Percentiles rank a stretch among this genome's conserved stretches.
phyloP scores from a whole-genome alignment of 148 eudicot genomes.

The Simmondsia chinensis region DNA sequence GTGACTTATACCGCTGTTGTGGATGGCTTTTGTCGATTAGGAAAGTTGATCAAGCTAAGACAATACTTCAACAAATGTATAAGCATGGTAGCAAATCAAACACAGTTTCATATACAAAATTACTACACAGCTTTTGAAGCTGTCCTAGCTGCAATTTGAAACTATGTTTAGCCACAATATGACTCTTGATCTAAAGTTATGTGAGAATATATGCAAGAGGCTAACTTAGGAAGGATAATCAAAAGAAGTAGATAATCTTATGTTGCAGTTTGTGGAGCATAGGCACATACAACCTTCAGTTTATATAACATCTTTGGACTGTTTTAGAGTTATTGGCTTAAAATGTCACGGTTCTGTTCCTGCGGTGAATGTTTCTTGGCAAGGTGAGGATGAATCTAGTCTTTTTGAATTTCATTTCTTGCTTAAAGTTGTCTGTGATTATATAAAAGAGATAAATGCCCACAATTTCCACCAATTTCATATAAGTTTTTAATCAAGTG shows the following conservation, averaged over 20 bases:
- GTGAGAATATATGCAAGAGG: slow-evolving; percentile 21
- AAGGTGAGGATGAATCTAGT: no score
- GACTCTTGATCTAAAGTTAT: slow-evolving; percentile 23
- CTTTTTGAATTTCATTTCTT: no score
- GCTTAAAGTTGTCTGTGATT: no score
- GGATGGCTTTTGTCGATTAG: slow-evolving; percentile 21
- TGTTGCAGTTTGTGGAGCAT: slow-evolving; percentile 22
- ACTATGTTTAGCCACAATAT: slow-evolving; percentile 27
- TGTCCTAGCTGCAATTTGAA: slow-evolving; percentile 18
- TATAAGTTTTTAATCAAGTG: no score
- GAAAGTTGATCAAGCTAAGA: slow-evolving; percentile 27
- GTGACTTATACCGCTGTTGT: slow-evolving; percentile 27
- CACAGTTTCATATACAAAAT: slow-evolving; percentile 22
- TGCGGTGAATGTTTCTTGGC: no score
- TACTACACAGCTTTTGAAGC: slow-evolving; percentile 21
- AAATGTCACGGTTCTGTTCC: no score
- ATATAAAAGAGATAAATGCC: no score
- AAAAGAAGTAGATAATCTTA: slow-evolving; percentile 27
- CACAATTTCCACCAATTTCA: no score
- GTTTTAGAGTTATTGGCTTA: no score
- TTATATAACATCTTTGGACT: no score
- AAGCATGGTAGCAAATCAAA: slow-evolving; percentile 27
- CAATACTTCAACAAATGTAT: slow-evolving; percentile 22
- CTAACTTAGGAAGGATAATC: slow-evolving; percentile 9
- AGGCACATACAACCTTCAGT: slow-evolving; percentile 8